These are phyloP conservation scores for Wallacemonas sp. DNA, from an alignment of 208 protist species.

Conservation along the genomic window DNA sequence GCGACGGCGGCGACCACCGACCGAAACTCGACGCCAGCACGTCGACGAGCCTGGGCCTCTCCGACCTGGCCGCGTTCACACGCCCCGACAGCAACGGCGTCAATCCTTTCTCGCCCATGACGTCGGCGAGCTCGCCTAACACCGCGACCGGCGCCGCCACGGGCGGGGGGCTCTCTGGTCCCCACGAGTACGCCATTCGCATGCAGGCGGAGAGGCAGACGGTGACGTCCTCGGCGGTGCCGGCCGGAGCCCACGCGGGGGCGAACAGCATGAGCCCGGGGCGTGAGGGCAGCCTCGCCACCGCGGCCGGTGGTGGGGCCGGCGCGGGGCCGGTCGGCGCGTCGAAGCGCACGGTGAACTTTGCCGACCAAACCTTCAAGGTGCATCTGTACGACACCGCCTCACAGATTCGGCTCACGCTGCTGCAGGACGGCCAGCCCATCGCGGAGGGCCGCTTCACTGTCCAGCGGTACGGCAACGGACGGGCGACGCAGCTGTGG, in stretches of 20 bases:
- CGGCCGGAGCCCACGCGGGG: slow-evolving; percentile 10
- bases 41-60: not conserved
- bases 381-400: slow-evolving; percentile 32
- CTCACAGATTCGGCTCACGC: slow-evolving; percentile 18
- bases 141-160: not conserved
- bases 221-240: slow-evolving; percentile 27
- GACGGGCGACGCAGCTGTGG: slow-evolving; percentile 22
- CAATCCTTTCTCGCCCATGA: not conserved
- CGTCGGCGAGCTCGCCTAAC: not conserved
- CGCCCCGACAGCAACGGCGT: not conserved
- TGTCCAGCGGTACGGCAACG: slow-evolving; percentile 27
- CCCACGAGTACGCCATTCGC: slow-evolving; percentile 30
- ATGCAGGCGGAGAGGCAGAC: slow-evolving; percentile 28
- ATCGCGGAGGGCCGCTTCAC: slow-evolving; percentile 26
- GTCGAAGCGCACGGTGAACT: slow-evolving; percentile 23
- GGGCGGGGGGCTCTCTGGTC: not conserved
- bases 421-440: slow-evolving; percentile 26
- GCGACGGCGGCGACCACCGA: not conserved
- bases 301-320: not conserved
- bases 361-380: slow-evolving; percentile 34
- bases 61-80: not conserved
- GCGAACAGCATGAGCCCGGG: slow-evolving; percentile 3
- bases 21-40: not conserved
- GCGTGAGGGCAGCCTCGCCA: not conserved
- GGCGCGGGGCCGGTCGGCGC: slow-evolving; percentile 5